A percentile compares a stretch with the other conserved stretches of the same genome.
These are phyloP conservation scores for Zopfochytrium polystomum DNA, from an alignment of 371 early-diverging fungal genomes.

Conservation along the genomic window DNA sequence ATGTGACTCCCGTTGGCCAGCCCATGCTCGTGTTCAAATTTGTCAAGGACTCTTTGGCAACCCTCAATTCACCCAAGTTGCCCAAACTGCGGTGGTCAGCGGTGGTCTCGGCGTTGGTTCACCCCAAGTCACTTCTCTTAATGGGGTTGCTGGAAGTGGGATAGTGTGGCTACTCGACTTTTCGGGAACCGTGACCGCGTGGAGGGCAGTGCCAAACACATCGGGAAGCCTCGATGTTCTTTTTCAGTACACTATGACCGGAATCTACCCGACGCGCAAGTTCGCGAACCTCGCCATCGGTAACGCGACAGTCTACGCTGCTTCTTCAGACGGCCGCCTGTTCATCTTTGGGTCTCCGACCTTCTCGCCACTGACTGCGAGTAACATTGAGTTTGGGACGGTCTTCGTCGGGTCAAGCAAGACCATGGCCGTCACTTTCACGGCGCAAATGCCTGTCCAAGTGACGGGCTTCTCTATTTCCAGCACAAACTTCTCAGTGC, in stretches of 20 bases:
- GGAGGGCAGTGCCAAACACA: conserved; percentile 6
- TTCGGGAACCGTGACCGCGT: conserved; percentile 3
- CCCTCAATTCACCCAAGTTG: no score
- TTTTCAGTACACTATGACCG: background rate
- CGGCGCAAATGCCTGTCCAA: no score
- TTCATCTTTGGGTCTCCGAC: conserved; percentile 7
- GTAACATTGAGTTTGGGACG: background rate
- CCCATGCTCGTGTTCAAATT: no score
- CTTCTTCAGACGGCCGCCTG: conserved; percentile 8
- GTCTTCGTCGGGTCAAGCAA: no score
- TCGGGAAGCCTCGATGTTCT: background rate
- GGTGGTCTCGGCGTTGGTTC: no score
- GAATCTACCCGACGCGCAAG: conserved; percentile 11
- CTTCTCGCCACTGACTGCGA: conserved; percentile 8
- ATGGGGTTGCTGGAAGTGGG: conserved; percentile 5
- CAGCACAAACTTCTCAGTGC: no score
- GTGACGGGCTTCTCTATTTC: no score
- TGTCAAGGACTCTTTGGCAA: no score
- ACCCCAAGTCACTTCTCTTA: no score
- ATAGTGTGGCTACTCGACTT: conserved; percentile 13
- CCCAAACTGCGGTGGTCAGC: no score
- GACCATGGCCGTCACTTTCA: no score
- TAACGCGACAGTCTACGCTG: conserved; percentile 11
- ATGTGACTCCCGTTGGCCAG: no score
- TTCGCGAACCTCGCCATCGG: conserved; percentile 8